Percentiles rank a stretch among this genome's conserved stretches.
These are phyloP conservation scores for Pyropia yezoensis DNA, from an alignment of 23 red algal genomes.

Conservation along the genomic window DNA sequence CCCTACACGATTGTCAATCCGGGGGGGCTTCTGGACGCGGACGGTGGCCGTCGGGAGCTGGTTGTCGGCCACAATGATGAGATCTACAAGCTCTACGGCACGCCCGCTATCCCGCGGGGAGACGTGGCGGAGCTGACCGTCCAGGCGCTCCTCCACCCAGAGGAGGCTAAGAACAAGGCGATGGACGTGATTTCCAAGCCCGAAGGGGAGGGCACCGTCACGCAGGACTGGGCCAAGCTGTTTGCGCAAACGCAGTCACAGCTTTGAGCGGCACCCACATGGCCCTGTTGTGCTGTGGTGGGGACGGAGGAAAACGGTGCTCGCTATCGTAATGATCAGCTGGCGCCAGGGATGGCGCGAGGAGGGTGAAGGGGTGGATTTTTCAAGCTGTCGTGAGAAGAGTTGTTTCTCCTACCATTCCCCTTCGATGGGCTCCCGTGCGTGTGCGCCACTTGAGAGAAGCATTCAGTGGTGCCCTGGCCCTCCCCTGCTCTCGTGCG, in stretches of 20 bases:
- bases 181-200: constrained; percentile 41
- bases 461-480: no score
- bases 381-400: no score
- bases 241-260: constrained; percentile 26
- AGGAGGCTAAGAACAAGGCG: constrained; percentile 43
- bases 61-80: constrained; percentile 46
- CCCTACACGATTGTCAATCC: constrained; percentile 74
- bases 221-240: constrained; percentile 11
- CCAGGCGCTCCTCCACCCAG: constrained; percentile 20
- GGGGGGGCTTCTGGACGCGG: constrained; percentile 44
- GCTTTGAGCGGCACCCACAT: constrained; percentile 7
- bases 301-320: no score
- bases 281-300: no score
- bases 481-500: no score
- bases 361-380: no score
- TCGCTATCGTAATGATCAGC: no score
- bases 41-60: constrained; percentile 26
- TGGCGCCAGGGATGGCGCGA: no score
- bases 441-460: no score
- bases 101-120: constrained; percentile 42
- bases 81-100: constrained; percentile 30
- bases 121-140: constrained; percentile 70
- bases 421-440: no score
- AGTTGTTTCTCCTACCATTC: no score
- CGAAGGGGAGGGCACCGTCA: constrained; percentile 34